Evolutionary conservation across 805 yeast genomes (phyloP), one percentile per base, ranked within the genome.

Genomic region (Candida hispaniensis): DNA sequence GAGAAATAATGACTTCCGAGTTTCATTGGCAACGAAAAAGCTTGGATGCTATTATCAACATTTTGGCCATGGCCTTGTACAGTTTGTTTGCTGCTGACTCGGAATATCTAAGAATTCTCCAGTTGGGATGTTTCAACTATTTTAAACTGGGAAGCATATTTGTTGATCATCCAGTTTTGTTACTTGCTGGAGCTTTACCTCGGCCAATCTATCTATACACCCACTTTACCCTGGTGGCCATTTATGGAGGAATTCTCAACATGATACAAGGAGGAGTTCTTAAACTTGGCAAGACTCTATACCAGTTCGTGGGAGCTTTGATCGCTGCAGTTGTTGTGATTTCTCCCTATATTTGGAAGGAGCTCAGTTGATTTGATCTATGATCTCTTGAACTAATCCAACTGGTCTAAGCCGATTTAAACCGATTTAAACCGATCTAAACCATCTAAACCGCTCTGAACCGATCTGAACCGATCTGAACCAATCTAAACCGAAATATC

Each of bases 171-270:
- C 98, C 98, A 5, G 76, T 83, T 35, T 77, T 82, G 4, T 71
- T 91, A 49, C 67, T 91, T 35, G 68, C 86, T 39, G 98, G 96
- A 10, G 64, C 83, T 50, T 58, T 71, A 38, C 93, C 93, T 30
- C 67, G 65, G 45, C 94, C 96, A 9, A 61, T 70, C 52, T 49
- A 71, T 29, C 66, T 91, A 42, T 74, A 93, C 51, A 70, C 75
- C 56, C 95, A 88, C 48, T 91, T 91, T 59, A 82, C 82, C 58
- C 67, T 78, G 30, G 97, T 91, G 33, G 97, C 95, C 1, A 70
- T 88, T 47, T 86, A 79, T 54, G 69, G 88, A 5, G 74, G 88
- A 39, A 72, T 67, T 49, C 53, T 75, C 46, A 85, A 86, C 58
- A 72, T 79, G 46, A 50, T 51, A 17, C 72, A 66, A 15, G 66